Evolutionary conservation across 371 early-diverging fungal genomes (phyloP).

Genomic region (Chytridiales sp.): DNA sequence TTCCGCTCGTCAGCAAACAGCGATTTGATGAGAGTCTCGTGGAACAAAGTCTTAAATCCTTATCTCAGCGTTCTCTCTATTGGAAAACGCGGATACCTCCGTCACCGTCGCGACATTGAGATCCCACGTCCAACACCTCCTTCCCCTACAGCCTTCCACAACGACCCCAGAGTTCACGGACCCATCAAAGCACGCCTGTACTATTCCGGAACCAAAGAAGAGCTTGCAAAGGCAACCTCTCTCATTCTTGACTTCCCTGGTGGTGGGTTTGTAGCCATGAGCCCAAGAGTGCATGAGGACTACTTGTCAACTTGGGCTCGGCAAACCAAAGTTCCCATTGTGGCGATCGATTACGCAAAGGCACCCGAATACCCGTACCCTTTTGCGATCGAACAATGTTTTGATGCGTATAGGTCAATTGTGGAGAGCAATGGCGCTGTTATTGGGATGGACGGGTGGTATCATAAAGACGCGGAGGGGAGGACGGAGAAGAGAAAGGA

Average conservation of each 20-base stretch:
- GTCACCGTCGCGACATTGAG: conserved; percentile 55
- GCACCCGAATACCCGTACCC: conserved; percentile 96
- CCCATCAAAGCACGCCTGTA: conserved; percentile 48
- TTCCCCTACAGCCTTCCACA: conserved; percentile 34
- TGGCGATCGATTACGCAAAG: conserved; percentile 90
- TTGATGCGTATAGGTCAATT: conserved; percentile 74
- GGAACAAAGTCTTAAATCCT: conserved; percentile 77
- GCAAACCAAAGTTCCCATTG: conserved; percentile 50
- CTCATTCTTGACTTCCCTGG: conserved; percentile 81
- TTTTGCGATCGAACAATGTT: conserved; percentile 88
- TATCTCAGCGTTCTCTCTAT: conserved; percentile 53
- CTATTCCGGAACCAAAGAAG: conserved; percentile 47
- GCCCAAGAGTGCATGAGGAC: conserved; percentile 49
- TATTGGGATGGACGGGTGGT: conserved; percentile 60
- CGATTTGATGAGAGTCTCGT: conserved; percentile 82
- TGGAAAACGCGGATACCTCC: conserved; percentile 54
- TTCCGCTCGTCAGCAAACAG: conserved; percentile 77
- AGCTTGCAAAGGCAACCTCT: conserved; percentile 50
- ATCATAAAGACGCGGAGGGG: conserved; percentile 29
- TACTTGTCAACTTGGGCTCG: conserved; percentile 47
- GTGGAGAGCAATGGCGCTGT: conserved; percentile 45
- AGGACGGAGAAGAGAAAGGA: conserved; percentile 28
- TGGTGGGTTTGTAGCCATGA: conserved; percentile 76
- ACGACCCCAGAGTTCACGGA: conserved; percentile 3
- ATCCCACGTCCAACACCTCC: conserved; percentile 54